Conservation (phyloP, 2,329 filamentous ascomycete genomes). For the Colletotrichum sp. region DNA sequence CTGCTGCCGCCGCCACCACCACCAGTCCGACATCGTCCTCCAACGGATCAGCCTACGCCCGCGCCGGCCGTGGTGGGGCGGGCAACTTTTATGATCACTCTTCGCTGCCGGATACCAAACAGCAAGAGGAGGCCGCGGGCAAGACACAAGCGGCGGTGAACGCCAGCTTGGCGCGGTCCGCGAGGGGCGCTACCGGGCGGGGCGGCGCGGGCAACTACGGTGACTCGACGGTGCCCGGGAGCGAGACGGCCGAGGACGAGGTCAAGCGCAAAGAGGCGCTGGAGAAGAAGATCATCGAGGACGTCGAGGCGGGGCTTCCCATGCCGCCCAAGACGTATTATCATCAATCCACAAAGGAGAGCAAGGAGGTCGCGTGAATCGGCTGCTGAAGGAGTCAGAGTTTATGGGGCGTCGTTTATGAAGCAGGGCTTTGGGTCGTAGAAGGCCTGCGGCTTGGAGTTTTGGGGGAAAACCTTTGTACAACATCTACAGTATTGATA, state of each 20-base stretch:
- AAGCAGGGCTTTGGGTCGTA: not conserved
- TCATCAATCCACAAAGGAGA: constrained; percentile 28
- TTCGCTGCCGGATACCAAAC: constrained; percentile 34
- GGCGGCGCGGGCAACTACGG: constrained; percentile 65
- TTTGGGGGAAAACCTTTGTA: not conserved
- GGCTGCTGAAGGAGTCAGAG: not conserved
- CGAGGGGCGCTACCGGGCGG: constrained; percentile 44
- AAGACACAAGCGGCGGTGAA: constrained; percentile 38
- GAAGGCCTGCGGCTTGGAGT: not conserved
- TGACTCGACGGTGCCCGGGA: constrained; percentile 26
- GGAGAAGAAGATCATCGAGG: constrained; percentile 46
- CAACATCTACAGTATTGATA: constrained; percentile 6
- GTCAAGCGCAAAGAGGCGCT: constrained; percentile 41
- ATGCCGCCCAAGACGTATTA: constrained; percentile 51
- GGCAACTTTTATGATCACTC: constrained; percentile 60
- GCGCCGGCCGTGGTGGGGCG: constrained; percentile 64
- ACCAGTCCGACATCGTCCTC: constrained; percentile 25
- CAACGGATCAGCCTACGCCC: constrained; percentile 33
- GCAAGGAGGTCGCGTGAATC: constrained; percentile 18
- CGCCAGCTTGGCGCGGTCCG: constrained; percentile 29
- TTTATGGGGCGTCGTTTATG: not conserved
- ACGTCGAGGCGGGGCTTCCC: constrained; percentile 53
- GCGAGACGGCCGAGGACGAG: constrained; percentile 28
- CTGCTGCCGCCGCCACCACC: constrained; percentile 25
- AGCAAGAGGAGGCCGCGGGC: constrained; percentile 37